A percentile compares a stretch with the other conserved stretches of the same genome.
phyloP scores from a whole-genome alignment of 1,284 basidiomycete genomes.

The Moesziomyces antarcticus region DNA sequence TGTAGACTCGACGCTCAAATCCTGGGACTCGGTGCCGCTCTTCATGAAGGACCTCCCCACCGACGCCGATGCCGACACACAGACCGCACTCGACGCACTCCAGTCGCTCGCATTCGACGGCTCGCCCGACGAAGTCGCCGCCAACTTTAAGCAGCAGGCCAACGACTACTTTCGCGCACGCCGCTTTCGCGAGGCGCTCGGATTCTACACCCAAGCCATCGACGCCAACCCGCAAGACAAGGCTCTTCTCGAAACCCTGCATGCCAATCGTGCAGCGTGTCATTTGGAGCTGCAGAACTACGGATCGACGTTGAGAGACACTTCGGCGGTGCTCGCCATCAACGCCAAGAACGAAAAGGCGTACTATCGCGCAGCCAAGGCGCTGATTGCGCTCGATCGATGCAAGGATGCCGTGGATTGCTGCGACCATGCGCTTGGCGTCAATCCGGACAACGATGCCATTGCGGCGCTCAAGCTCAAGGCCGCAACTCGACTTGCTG shows the following conservation, averaged over 20 bases:
- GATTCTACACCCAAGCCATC: constrained; percentile 90
- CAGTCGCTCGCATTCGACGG: constrained; percentile 89
- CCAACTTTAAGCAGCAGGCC: constrained; percentile 93
- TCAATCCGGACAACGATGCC: constrained; percentile 40
- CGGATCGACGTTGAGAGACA: constrained; percentile 17
- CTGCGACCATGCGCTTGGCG: constrained; percentile 39
- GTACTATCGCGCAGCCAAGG: constrained; percentile 59
- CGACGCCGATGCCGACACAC: constrained; percentile 54
- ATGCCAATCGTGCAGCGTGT: constrained; percentile 86
- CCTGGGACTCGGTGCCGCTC: constrained; percentile 73
- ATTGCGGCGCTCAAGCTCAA: constrained; percentile 44
- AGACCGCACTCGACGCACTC: constrained; percentile 77
- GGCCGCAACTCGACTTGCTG: constrained; percentile 49
- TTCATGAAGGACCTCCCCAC: constrained; percentile 90
- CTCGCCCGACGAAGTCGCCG: constrained; percentile 88
- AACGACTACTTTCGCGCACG: constrained; percentile 92
- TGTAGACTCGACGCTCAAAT: constrained; percentile 32
- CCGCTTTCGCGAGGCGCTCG: constrained; percentile 84
- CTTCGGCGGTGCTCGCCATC: constrained; percentile 12
- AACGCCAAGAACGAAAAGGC: constrained; percentile 59
- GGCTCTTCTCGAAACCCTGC: constrained; percentile 73
- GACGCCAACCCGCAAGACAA: constrained; percentile 81
- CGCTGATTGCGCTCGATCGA: constrained; percentile 53
- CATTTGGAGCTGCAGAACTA: constrained; percentile 83
- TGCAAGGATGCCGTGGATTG: constrained; percentile 54